Base-by-base conservation (phyloP, 371 early-diverging fungal genomes). In the Rhizopus stolonifer region DNA sequence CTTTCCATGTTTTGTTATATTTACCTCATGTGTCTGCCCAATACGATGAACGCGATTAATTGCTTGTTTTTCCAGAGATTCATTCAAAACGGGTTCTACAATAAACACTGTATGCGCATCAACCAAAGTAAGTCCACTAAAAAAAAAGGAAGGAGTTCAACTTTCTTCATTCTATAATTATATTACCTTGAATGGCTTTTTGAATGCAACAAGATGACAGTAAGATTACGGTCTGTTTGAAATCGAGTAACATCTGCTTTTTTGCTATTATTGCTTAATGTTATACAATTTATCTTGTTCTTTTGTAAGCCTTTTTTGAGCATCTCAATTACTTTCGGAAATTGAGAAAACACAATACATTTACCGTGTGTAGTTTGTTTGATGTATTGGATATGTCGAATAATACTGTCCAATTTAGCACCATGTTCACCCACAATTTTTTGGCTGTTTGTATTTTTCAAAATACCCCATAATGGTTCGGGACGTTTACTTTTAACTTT, bases 341-440 rank as follows among this genome's bases (percentile, higher is more conserved):
- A 89, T 45, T 89, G 90, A 2, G 87, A 86, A 59, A 89, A 89
- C 3, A 87, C 69, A 1, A 87, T 67, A 11, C 76, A 71, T 63
- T 87, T 87, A n/a, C 73, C 79, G 6, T 55, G 54, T 1, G 74
- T 70, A 17, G 64, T 66, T 22, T 49, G 33, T 18, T 70, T 62
- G 24, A 86, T 65, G 40, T 72, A 68, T 11, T 72, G 52, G 19
- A 89, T 74, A 54, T 87, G 88, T 11, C 78, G 70, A 9, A 85
- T 60, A 32, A 89, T 74, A 26, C 74, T 72, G 58, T 89, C 88
- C 13, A 87, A 55, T 56, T 89, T 89, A 14, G 72, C 68, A 5
- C 74, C 74, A 38, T 56, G 45, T 21, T 61, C 61, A 10, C 52
- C 51, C 3, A 36, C 39, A 13, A 64, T 64, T 4, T 19, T 15